phyloP scores from a whole-genome alignment of 805 yeast species.

The Limtongozyma cylindracea region DNA sequence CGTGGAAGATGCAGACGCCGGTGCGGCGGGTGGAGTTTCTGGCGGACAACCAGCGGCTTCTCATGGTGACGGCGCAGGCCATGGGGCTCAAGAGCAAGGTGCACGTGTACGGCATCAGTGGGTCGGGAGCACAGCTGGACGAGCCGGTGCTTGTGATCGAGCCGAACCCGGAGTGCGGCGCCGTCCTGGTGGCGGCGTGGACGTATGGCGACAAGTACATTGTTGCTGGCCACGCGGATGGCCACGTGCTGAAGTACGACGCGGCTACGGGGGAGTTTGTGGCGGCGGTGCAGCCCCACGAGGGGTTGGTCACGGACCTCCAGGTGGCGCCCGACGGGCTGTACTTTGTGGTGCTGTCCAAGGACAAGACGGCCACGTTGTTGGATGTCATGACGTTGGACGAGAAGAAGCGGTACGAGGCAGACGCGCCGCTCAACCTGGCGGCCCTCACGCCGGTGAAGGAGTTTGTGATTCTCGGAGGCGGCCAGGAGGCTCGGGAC shows the following conservation, averaged over 20 bases:
- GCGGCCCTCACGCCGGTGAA: slow-evolving; percentile 88
- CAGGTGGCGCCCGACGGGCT: slow-evolving; percentile 71
- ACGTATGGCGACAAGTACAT: slow-evolving; percentile 48
- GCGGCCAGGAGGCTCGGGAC: slow-evolving; percentile 98
- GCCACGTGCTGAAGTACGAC: slow-evolving; percentile 60
- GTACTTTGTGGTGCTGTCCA: slow-evolving; percentile 79
- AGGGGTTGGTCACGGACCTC: slow-evolving; percentile 42
- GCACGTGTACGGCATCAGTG: slow-evolving; percentile 33
- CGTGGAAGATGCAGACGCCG: slow-evolving; percentile 63
- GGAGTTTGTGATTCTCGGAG: slow-evolving; percentile 83
- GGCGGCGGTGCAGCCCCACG: slow-evolving; percentile 33
- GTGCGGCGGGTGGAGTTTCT: slow-evolving; percentile 76
- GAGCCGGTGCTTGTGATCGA: slow-evolving; percentile 35
- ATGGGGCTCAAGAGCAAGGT: slow-evolving; percentile 77
- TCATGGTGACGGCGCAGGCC: slow-evolving; percentile 72
- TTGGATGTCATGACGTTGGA: slow-evolving; percentile 57
- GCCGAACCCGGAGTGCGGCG: slow-evolving; percentile 23
- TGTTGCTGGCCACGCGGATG: slow-evolving; percentile 76
- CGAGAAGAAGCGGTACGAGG: slow-evolving; percentile 44
- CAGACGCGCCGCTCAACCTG: slow-evolving; percentile 88
- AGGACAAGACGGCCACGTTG: slow-evolving; percentile 67
- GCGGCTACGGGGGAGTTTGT: slow-evolving; percentile 49
- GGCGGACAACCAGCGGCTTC: slow-evolving; percentile 39
- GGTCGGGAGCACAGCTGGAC: slow-evolving; percentile 14
- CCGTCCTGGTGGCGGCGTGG: slow-evolving; percentile 72